These are phyloP conservation scores for Comarum palustre DNA, from an alignment of 306 rosid species.

Conservation along the genomic window DNA sequence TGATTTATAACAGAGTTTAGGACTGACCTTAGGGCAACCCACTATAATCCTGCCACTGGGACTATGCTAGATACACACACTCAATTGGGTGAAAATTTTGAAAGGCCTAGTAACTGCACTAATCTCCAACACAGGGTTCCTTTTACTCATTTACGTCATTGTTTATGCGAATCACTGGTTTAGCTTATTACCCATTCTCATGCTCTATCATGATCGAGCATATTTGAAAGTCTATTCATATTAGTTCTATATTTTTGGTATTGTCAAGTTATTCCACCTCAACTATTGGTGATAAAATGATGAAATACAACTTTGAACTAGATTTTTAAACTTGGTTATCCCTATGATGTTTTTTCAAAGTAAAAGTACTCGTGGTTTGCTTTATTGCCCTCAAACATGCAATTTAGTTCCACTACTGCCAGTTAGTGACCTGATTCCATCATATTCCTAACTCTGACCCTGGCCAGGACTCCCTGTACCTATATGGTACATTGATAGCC, in stretches of 20 bases:
- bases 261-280: background rate
- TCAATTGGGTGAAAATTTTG: slow-evolving; percentile 5
- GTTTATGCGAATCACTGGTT: background rate
- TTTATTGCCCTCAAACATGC: background rate
- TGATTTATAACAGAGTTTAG: background rate
- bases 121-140: background rate
- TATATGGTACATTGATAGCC: background rate
- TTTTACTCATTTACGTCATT: background rate
- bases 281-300: background rate
- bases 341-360: background rate
- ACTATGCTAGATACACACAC: background rate
- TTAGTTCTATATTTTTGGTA: background rate
- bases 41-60: background rate
- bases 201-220: background rate
- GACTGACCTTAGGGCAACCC: background rate
- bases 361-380: background rate
- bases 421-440: background rate
- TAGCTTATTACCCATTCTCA: background rate
- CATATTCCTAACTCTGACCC: background rate
- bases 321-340: background rate
- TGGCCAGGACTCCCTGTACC: background rate
- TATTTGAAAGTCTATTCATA: background rate
- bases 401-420: background rate
- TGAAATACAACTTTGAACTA: background rate
- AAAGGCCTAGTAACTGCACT: background rate